A percentile compares a stretch with the other conserved stretches of the same genome.
These are phyloP conservation scores for Pichia pseudocactophila DNA, from an alignment of 805 yeast species.

Conservation along the genomic window DNA sequence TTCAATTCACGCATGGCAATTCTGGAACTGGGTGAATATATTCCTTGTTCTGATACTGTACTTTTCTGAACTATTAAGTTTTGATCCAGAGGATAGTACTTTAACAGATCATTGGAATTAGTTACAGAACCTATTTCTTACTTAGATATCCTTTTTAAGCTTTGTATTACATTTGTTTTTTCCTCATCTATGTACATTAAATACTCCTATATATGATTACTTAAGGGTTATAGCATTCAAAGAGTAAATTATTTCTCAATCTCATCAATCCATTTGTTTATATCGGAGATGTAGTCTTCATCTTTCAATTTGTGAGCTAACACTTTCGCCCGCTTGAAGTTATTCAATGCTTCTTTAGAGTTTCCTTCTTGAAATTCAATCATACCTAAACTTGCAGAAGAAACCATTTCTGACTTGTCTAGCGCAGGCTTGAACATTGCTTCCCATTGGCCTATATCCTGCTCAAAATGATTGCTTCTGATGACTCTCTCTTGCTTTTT, in stretches of 20 bases:
- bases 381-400: slow-evolving; percentile 15
- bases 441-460: slow-evolving; percentile 9
- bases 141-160: not conserved
- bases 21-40: slow-evolving; percentile 96
- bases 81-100: slow-evolving; percentile 28
- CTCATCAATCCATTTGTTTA: slow-evolving; percentile 12
- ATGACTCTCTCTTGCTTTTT: slow-evolving; percentile 9
- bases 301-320: slow-evolving; percentile 12
- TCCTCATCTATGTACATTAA: slow-evolving; percentile 1
- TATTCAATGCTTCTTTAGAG: slow-evolving; percentile 7
- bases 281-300: slow-evolving; percentile 12
- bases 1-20: slow-evolving; percentile 69
- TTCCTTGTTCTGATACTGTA: slow-evolving; percentile 72
- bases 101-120: slow-evolving; percentile 27
- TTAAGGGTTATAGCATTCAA: not conserved
- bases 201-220: too few species aligned
- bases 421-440: slow-evolving; percentile 14
- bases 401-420: slow-evolving; percentile 19
- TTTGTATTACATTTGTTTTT: not conserved
- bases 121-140: not conserved
- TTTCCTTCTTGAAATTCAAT: slow-evolving; percentile 11
- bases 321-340: slow-evolving; percentile 13
- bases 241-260: not conserved
- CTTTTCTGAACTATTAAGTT: slow-evolving; percentile 57
- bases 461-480: slow-evolving; percentile 4